A percentile compares a stretch with the other conserved stretches of the same genome.
These are phyloP conservation scores for Sistotremastrum suecicum DNA, from an alignment of 768 basidiomycete species.

Conservation along the genomic window DNA sequence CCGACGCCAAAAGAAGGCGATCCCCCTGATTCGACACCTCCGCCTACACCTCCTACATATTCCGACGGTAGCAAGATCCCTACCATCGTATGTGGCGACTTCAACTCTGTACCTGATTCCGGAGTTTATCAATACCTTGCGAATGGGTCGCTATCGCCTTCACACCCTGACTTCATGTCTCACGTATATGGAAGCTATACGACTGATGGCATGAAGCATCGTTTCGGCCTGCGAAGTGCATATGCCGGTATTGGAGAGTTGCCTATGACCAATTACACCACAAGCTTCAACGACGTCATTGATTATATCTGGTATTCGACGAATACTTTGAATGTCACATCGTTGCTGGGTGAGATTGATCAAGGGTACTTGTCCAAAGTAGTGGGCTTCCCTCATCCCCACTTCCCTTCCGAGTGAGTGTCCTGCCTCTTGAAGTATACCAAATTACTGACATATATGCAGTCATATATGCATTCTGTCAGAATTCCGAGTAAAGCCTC, in stretches of 20 bases:
- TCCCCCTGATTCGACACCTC: constrained; percentile 12
- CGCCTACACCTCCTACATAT: constrained; percentile 53
- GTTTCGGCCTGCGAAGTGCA: constrained; percentile 70
- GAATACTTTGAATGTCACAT: constrained; percentile 57
- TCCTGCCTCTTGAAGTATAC: neutral
- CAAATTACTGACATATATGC: constrained; percentile 9
- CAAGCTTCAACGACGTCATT: constrained; percentile 73
- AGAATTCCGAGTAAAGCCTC: constrained; percentile 73
- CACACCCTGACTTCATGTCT: constrained; percentile 86
- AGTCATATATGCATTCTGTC: constrained; percentile 62
- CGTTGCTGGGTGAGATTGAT: constrained; percentile 84
- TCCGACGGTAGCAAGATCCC: constrained; percentile 83
- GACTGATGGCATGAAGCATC: constrained; percentile 72
- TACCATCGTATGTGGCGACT: constrained; percentile 85
- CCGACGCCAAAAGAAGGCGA: constrained; percentile 13
- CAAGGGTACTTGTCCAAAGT: constrained; percentile 70
- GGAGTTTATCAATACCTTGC: constrained; percentile 89
- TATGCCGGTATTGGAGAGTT: constrained; percentile 52
- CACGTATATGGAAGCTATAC: constrained; percentile 90
- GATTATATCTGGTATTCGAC: constrained; percentile 93
- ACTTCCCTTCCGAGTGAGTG: constrained; percentile 94
- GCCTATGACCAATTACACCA: constrained; percentile 80
- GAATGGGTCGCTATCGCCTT: constrained; percentile 48
- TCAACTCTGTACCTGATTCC: constrained; percentile 76
- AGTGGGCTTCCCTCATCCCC: constrained; percentile 93